Conservation (phyloP, 2,329 filamentous ascomycete genomes). For the Clonostachys rosea region DNA sequence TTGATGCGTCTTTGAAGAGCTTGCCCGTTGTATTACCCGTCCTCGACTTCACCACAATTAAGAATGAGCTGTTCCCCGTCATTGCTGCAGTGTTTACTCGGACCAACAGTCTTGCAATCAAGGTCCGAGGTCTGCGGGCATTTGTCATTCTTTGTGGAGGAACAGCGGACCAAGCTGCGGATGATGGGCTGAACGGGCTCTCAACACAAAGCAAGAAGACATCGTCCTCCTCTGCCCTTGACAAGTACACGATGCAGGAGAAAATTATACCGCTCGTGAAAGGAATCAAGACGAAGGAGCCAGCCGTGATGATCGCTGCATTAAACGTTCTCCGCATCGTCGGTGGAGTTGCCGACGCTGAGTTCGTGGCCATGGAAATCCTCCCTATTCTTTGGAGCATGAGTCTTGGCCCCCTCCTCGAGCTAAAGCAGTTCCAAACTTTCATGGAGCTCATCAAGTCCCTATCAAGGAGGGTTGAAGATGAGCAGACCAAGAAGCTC, state of each 20-base stretch:
- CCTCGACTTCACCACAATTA: slow-evolving; percentile 93
- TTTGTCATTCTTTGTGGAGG: slow-evolving; percentile 89
- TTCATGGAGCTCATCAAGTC: slow-evolving; percentile 88
- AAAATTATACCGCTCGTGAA: slow-evolving; percentile 89
- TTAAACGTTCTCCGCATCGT: slow-evolving; percentile 82
- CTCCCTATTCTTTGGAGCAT: slow-evolving; percentile 89
- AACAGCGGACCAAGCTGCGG: slow-evolving; percentile 40
- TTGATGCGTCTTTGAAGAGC: slow-evolving; percentile 78
- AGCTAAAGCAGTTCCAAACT: slow-evolving; percentile 79
- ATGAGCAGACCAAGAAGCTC: slow-evolving; percentile 83
- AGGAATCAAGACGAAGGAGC: slow-evolving; percentile 95
- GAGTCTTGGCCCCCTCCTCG: slow-evolving; percentile 82
- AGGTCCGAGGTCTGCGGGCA: slow-evolving; percentile 85
- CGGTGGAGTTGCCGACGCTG: slow-evolving; percentile 75
- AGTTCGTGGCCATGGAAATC: slow-evolving; percentile 89
- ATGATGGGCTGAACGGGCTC: slow-evolving; percentile 75
- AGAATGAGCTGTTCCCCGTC: slow-evolving; percentile 92
- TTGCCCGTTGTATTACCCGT: slow-evolving; percentile 78
- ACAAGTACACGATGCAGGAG: slow-evolving; percentile 98
- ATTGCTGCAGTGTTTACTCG: slow-evolving; percentile 87
- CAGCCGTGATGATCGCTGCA: slow-evolving; percentile 93
- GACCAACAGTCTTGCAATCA: slow-evolving; percentile 91
- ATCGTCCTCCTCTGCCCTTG: slow-evolving; percentile 72
- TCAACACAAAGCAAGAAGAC: slow-evolving; percentile 50
- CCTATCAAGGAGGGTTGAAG: slow-evolving; percentile 75